Conservation (phyloP, 2,329 filamentous ascomycete genomes). For the Fusarium armeniacum region DNA sequence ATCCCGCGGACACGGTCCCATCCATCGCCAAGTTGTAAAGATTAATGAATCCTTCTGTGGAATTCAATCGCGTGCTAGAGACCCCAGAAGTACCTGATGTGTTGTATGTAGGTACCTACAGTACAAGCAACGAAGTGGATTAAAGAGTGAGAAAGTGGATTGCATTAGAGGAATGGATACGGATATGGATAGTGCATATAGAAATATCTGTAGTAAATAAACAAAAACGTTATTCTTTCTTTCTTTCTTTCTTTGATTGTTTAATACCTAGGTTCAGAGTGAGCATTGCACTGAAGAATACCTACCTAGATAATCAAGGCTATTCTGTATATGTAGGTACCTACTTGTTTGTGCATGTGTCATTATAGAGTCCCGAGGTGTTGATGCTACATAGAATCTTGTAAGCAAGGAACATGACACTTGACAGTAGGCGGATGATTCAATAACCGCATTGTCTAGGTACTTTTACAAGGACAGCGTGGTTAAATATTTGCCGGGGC, state of each 20-base stretch:
- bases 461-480: constrained; percentile 26
- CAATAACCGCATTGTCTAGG: constrained; percentile 15
- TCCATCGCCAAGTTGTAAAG: constrained; percentile 1
- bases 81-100: constrained; percentile 24
- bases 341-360: constrained; percentile 30
- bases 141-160: constrained; percentile 30
- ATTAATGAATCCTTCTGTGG: neutral
- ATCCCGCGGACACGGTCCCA: constrained; percentile 1
- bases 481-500: constrained; percentile 18
- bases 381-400: constrained; percentile 9
- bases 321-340: neutral
- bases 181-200: neutral
- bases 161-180: constrained; percentile 7
- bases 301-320: constrained; percentile 1
- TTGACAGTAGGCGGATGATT: constrained; percentile 18
- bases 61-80: constrained; percentile 9
- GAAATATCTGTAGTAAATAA: constrained; percentile 12
- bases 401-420: constrained; percentile 14
- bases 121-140: constrained; percentile 13
- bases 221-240: neutral
- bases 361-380: constrained; percentile 26
- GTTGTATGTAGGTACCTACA: neutral
- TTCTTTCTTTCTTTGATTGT: neutral
- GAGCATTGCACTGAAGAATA: neutral
- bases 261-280: neutral